These are phyloP conservation scores for Orbilia quercus DNA, from an alignment of 2,329 filamentous ascomycete genomes.

Conservation along the genomic window DNA sequence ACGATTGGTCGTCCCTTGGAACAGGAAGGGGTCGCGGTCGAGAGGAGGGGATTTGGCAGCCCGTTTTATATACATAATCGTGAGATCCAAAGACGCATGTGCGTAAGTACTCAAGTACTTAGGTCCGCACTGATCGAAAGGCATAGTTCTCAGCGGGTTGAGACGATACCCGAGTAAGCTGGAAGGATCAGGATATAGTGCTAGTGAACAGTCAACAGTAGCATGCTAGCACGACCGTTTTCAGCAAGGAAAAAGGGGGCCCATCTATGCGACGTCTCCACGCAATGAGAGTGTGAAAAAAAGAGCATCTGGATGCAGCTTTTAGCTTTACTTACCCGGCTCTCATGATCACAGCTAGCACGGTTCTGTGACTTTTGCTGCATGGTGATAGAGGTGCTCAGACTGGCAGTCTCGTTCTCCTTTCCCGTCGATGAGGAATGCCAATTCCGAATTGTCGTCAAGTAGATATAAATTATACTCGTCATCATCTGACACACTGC, in stretches of 20 bases:
- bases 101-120: no score
- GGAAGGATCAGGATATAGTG: slow-evolving; percentile 5
- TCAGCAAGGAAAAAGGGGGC: slow-evolving; percentile 38
- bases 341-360: slow-evolving; percentile 19
- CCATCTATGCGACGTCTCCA: slow-evolving; percentile 30
- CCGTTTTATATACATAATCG: slow-evolving; percentile 9
- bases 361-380: slow-evolving; percentile 4
- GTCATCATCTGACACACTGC: not conserved
- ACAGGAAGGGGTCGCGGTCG: slow-evolving; percentile 39
- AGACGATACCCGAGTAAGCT: not conserved
- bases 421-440: slow-evolving; percentile 41
- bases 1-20: slow-evolving; percentile 19
- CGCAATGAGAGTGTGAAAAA: slow-evolving; percentile 35
- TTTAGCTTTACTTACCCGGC: slow-evolving; percentile 1
- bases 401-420: slow-evolving; percentile 2
- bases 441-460: not conserved
- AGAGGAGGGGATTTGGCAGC: slow-evolving; percentile 4
- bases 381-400: slow-evolving; percentile 25
- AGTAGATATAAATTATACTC: not conserved
- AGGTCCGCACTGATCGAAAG: no score
- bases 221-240: slow-evolving; percentile 3
- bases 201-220: no score
- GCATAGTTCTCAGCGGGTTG: no score
- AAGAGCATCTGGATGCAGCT: slow-evolving; percentile 46
- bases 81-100: not conserved